Evolutionary conservation across 345 rosid genomes (phyloP).

Genomic region (Populus deltoides): DNA sequence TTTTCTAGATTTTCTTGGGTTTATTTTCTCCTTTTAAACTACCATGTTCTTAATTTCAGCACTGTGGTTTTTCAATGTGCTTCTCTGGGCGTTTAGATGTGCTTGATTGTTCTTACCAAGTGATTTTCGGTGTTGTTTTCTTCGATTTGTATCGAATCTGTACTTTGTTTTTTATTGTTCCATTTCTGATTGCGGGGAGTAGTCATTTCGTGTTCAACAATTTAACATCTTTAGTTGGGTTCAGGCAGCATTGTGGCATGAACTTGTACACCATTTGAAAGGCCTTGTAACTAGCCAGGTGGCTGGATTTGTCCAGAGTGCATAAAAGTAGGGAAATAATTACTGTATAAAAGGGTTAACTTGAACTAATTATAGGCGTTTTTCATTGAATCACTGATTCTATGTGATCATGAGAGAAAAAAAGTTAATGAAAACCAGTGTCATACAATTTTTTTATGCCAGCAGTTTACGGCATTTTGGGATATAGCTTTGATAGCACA

Average conservation of each 20-base stretch:
- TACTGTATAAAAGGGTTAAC: neutral
- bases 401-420: neutral
- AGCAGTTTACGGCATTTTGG: neutral
- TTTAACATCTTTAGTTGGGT: neutral
- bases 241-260: neutral
- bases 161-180: neutral
- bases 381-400: neutral
- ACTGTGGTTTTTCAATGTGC: slow-evolving; percentile 5
- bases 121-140: neutral
- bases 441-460: neutral
- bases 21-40: neutral
- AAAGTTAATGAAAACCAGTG: neutral
- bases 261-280: neutral
- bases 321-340: neutral
- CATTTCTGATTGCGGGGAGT: neutral
- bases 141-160: neutral
- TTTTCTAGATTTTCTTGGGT: slow-evolving; percentile 23
- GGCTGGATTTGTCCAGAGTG: neutral
- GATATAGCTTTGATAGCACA: neutral
- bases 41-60: neutral
- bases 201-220: neutral
- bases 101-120: slow-evolving; percentile 11
- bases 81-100: slow-evolving; percentile 19
- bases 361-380: neutral
- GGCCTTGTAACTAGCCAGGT: neutral